Percentiles rank a stretch among this genome's conserved stretches.
Evolutionary conservation across 768 basidiomycete species (phyloP).

Genomic region (Udeniomyces megalosporus): DNA sequence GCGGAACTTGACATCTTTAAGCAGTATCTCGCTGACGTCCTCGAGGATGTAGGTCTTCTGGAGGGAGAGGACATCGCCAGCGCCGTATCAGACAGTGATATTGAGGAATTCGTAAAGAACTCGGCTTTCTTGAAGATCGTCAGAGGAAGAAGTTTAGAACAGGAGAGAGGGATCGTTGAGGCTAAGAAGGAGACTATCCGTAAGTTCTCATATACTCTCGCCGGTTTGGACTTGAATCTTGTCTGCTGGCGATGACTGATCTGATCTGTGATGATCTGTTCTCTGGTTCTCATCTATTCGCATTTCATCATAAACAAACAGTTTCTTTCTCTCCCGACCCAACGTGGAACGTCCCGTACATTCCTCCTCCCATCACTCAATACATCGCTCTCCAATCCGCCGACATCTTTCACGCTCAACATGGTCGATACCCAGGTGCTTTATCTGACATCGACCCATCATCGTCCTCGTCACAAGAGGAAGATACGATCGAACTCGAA

Average conservation of each 20-base stretch:
- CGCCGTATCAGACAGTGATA: slow-evolving; percentile 26
- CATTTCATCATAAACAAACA: neutral
- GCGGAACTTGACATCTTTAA: slow-evolving; percentile 25
- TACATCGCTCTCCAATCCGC: slow-evolving; percentile 28
- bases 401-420: slow-evolving; percentile 23
- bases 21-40: slow-evolving; percentile 18
- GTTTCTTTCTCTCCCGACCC: slow-evolving; percentile 15
- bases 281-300: neutral
- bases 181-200: slow-evolving; percentile 22
- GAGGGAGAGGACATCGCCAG: too few species aligned
- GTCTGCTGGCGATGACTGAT: neutral
- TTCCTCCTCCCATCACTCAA: slow-evolving; percentile 22
- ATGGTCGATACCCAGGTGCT: slow-evolving; percentile 27
- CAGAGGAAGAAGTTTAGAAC: slow-evolving; percentile 25
- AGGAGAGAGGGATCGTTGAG: slow-evolving; percentile 17
- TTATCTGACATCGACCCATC: neutral
- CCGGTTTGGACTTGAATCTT: neutral
- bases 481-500: neutral
- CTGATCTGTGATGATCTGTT: neutral
- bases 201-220: too few species aligned
- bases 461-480: too few species aligned
- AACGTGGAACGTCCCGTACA: slow-evolving; percentile 11
- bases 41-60: slow-evolving; percentile 22
- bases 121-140: slow-evolving; percentile 28
- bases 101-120: slow-evolving; percentile 32